phyloP scores from a whole-genome alignment of 129 eudicot species.

The Smallanthus sonchifolius region DNA sequence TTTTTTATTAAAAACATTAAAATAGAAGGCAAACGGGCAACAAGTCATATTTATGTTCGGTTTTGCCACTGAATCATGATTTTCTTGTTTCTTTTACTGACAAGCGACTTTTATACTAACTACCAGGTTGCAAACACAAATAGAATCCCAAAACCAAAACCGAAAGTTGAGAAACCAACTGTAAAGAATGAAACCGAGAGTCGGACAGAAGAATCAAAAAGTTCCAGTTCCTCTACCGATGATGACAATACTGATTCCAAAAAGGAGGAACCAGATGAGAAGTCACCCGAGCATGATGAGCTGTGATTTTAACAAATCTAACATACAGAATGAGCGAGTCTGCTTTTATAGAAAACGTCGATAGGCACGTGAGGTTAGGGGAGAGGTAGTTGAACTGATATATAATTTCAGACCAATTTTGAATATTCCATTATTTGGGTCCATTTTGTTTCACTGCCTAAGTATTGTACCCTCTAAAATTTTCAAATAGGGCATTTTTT shows the following conservation, averaged over 20 bases:
- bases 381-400: conserved; percentile 30
- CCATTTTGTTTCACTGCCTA: conserved; percentile 18
- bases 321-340: conserved; percentile 18
- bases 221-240: conserved; percentile 30
- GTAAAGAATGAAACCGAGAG: conserved; percentile 56
- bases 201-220: conserved; percentile 35
- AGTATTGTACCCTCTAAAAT: conserved; percentile 15
- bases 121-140: conserved; percentile 66
- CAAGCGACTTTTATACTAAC: conserved; percentile 7
- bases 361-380: conserved; percentile 29
- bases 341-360: conserved; percentile 20
- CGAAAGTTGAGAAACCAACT: conserved; percentile 63
- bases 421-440: conserved; percentile 24
- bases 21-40: too few relatives aligned
- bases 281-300: conserved; percentile 67
- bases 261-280: conserved; percentile 30
- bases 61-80: not conserved
- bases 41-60: not conserved
- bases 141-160: conserved; percentile 92
- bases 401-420: conserved; percentile 22
- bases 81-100: conserved; percentile 5
- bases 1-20: too few relatives aligned
- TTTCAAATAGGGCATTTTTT: not conserved
- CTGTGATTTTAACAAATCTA: conserved; percentile 40
- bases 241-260: conserved; percentile 35